phyloP scores from a whole-genome alignment of 2,329 filamentous ascomycete species.

The Hymenoscyphus fraxineus region DNA sequence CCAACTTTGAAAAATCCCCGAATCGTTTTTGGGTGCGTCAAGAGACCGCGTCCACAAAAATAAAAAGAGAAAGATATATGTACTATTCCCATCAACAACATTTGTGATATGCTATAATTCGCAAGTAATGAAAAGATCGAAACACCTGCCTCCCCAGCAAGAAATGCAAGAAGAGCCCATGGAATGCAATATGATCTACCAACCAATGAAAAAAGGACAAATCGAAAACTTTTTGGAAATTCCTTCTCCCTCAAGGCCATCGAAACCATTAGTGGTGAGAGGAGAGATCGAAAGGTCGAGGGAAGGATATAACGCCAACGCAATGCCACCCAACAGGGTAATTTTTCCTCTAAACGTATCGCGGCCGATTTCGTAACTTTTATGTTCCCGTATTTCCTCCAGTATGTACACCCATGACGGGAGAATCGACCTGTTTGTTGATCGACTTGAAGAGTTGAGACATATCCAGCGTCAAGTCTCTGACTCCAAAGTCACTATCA shows the following conservation, averaged over 20 bases:
- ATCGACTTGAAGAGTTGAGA: conserved; percentile 64
- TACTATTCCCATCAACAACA: neutral
- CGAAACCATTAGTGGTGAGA: neutral
- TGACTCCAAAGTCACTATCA: conserved; percentile 61
- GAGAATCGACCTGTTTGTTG: conserved; percentile 41
- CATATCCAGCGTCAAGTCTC: conserved; percentile 67
- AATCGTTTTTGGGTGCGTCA: neutral
- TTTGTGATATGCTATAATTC: conserved; percentile 1
- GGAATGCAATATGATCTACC: conserved; percentile 3
- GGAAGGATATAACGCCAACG: conserved; percentile 16
- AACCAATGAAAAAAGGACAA: neutral
- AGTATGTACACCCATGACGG: conserved; percentile 33
- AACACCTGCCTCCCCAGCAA: neutral
- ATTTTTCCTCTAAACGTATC: conserved; percentile 20
- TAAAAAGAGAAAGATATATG: neutral
- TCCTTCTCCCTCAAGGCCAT: neutral
- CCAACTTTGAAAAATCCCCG: neutral
- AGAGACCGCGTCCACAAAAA: neutral
- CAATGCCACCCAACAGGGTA: conserved; percentile 23
- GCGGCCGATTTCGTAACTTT: conserved; percentile 16
- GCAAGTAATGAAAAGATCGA: neutral
- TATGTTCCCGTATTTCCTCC: conserved; percentile 24
- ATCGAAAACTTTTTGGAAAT: neutral
- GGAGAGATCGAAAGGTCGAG: neutral
- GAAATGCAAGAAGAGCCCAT: neutral